These are phyloP conservation scores for Cornus florida DNA, from an alignment of 148 eudicot species.

Conservation along the genomic window DNA sequence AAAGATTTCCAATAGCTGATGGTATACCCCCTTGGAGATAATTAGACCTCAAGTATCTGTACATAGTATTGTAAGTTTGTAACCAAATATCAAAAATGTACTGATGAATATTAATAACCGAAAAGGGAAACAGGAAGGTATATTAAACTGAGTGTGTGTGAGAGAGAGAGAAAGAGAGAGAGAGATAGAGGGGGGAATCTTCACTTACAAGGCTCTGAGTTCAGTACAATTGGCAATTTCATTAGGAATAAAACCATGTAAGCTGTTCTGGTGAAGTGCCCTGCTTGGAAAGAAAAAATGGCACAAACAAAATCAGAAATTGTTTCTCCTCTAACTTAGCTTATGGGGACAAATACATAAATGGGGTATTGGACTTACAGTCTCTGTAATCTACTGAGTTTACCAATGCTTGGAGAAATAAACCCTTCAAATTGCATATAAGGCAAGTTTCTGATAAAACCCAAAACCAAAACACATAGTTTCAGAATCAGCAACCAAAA, in stretches of 20 bases:
- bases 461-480: conserved; percentile 8
- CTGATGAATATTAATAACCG: neutral
- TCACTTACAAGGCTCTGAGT: conserved; percentile 90
- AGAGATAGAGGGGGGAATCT: neutral
- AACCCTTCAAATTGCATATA: conserved; percentile 82
- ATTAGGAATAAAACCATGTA: conserved; percentile 86
- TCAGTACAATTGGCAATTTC: conserved; percentile 76
- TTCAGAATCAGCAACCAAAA: neutral
- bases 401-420: conserved; percentile 87
- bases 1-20: conserved; percentile 79
- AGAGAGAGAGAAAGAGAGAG: neutral
- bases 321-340: neutral
- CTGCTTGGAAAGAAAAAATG: conserved; percentile 31
- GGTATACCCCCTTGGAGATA: conserved; percentile 97
- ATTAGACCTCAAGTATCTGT: conserved; percentile 84
- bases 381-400: conserved; percentile 76
- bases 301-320: conserved; percentile 6
- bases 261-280: conserved; percentile 90
- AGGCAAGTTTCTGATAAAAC: conserved; percentile 72
- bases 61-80: neutral
- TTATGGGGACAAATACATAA: neutral
- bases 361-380: conserved; percentile 53
- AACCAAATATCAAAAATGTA: neutral
- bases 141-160: neutral
- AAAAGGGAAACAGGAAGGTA: neutral